phyloP scores from a whole-genome alignment of 2,329 filamentous ascomycete species.

The Apiospora saccharicola region DNA sequence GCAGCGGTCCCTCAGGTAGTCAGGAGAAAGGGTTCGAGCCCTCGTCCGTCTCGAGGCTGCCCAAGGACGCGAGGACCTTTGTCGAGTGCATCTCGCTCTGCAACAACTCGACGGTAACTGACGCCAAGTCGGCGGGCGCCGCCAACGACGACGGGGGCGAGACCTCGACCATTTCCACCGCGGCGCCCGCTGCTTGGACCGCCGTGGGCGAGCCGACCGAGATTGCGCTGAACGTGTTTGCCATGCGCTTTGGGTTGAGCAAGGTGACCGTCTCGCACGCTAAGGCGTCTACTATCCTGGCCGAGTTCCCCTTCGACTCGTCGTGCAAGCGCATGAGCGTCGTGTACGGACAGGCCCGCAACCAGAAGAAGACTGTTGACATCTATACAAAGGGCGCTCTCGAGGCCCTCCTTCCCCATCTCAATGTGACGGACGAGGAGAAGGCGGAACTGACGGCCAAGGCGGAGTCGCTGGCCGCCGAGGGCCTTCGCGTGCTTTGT shows the following conservation, averaged over 20 bases:
- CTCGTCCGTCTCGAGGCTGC: conserved; percentile 35
- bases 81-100: conserved; percentile 66
- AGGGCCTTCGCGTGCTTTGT: conserved; percentile 74
- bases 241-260: conserved; percentile 69
- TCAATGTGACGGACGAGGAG: conserved; percentile 54
- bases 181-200: conserved; percentile 59
- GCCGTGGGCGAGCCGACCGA: conserved; percentile 75
- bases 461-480: conserved; percentile 64
- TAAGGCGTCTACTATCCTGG: conserved; percentile 56
- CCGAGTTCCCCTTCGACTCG: conserved; percentile 77
- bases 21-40: background rate
- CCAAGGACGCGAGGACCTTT: conserved; percentile 52
- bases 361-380: conserved; percentile 41
- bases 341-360: conserved; percentile 57
- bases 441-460: conserved; percentile 56
- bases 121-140: conserved; percentile 44
- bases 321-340: conserved; percentile 79
- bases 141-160: conserved; percentile 51
- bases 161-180: conserved; percentile 55
- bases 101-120: conserved; percentile 63
- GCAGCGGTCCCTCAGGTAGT: no score
- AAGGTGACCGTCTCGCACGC: conserved; percentile 49
- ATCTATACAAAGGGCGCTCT: conserved; percentile 67
- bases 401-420: conserved; percentile 62
- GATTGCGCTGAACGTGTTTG: conserved; percentile 77